These are phyloP conservation scores for Aureobasidium sp. DNA, from an alignment of 2,329 filamentous ascomycete species.

Conservation along the genomic window DNA sequence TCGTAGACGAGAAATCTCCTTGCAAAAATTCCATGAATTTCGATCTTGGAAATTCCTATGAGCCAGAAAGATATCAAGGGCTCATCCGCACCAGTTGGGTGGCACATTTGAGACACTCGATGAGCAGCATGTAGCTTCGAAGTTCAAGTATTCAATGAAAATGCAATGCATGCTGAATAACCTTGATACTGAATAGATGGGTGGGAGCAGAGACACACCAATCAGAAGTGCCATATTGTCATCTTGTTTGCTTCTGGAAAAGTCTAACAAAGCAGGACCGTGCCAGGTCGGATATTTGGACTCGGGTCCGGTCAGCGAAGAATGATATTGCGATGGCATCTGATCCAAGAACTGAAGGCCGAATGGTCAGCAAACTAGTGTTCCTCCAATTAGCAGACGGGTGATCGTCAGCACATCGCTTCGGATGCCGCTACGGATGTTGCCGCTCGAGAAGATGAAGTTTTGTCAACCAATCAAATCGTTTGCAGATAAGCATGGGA, in stretches of 20 bases:
- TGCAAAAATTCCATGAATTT: too few species aligned
- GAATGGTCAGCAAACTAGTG: not conserved
- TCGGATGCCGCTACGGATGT: not conserved
- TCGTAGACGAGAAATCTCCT: too few species aligned
- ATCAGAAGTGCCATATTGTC: not conserved
- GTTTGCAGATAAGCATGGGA: not conserved
- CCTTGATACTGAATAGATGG: too few species aligned
- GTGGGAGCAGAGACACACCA: not conserved
- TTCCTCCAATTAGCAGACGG: not conserved
- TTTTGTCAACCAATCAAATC: not conserved
- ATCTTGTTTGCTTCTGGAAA: not conserved
- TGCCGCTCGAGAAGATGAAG: not conserved
- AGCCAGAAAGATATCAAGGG: too few species aligned
- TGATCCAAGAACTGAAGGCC: not conserved
- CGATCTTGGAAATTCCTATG: too few species aligned
- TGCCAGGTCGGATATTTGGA: not conserved
- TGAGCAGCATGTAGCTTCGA: too few species aligned
- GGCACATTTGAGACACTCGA: too few species aligned
- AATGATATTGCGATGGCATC: not conserved
- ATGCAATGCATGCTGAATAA: too few species aligned
- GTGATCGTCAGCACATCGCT: constrained; percentile 2
- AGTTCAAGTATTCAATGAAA: too few species aligned
- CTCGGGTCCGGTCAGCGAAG: not conserved
- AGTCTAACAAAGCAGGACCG: not conserved
- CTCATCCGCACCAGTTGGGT: too few species aligned